Evolutionary conservation across 352 stramenopile genomes (phyloP).

Genomic region (Saprolegnia parasitica): DNA sequence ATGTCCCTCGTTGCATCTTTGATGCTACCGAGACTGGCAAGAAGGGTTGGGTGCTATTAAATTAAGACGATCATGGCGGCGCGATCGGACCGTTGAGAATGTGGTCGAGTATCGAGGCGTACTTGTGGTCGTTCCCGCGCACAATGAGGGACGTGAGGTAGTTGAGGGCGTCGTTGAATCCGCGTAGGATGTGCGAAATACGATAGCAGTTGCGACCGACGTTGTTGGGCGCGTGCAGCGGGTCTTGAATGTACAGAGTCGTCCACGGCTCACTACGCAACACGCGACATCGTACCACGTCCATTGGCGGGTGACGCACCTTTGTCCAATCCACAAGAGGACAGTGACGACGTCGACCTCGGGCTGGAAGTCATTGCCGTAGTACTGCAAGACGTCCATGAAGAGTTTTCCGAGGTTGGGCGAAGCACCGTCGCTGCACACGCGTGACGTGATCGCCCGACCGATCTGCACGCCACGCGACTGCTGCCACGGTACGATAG

Average conservation of each 20-base stretch:
- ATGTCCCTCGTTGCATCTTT: not conserved
- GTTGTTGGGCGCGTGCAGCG: constrained; percentile 66
- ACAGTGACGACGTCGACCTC: constrained; percentile 60
- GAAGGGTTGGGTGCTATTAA: not conserved
- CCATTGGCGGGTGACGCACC: not conserved
- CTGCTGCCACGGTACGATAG: not conserved
- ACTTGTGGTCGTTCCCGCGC: constrained; percentile 49
- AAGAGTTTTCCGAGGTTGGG: constrained; percentile 59
- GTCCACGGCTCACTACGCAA: not conserved
- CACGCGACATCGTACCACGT: not conserved
- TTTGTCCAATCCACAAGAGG: constrained; percentile 29
- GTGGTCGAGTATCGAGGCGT: constrained; percentile 25
- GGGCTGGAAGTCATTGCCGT: constrained; percentile 74
- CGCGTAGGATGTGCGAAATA: constrained; percentile 74
- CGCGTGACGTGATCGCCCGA: constrained; percentile 37
- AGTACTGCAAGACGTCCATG: constrained; percentile 83
- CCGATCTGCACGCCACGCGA: constrained; percentile 8
- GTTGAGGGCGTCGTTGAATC: constrained; percentile 80
- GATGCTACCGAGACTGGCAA: not conserved
- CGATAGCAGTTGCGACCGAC: constrained; percentile 81
- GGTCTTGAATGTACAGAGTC: constrained; percentile 63
- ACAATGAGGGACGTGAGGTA: constrained; percentile 78
- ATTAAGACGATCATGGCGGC: not conserved
- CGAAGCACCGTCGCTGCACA: constrained; percentile 24
- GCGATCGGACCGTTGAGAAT: constrained; percentile 15